A percentile compares a stretch with the other conserved stretches of the same genome.
Evolutionary conservation across 805 yeast species (phyloP).

Genomic region (Lipomyces lipofer): DNA sequence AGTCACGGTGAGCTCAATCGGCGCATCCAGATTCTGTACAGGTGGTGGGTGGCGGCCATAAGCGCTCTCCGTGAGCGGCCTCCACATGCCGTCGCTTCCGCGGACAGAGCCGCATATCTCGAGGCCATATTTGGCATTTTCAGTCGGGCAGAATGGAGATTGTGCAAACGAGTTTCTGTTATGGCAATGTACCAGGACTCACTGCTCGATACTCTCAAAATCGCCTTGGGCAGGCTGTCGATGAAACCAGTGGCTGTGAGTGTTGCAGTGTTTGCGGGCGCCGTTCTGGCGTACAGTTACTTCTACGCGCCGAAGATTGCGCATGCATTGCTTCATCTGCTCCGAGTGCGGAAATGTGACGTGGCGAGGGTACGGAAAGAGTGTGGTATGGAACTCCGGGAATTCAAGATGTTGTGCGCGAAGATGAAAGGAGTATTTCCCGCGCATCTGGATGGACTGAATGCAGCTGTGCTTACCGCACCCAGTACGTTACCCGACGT

Average conservation of each 20-base stretch:
- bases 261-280: conserved; percentile 66
- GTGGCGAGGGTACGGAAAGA: conserved; percentile 34
- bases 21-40: conserved; percentile 36
- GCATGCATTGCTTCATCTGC: conserved; percentile 42
- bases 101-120: conserved; percentile 44
- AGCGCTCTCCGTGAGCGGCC: conserved; percentile 36
- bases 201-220: conserved; percentile 55
- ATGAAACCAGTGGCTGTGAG: conserved; percentile 56
- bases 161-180: conserved; percentile 17
- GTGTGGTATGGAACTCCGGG: conserved; percentile 4
- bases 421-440: conserved; percentile 31
- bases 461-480: conserved; percentile 8
- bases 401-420: neutral
- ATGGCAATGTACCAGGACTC: conserved; percentile 30
- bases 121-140: conserved; percentile 44
- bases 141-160: conserved; percentile 44
- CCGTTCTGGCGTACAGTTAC: conserved; percentile 65
- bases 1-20: conserved; percentile 31
- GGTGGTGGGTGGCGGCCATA: conserved; percentile 45
- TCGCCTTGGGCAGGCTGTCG: conserved; percentile 51
- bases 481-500: conserved; percentile 24
- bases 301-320: conserved; percentile 57
- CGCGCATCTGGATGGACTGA: conserved; percentile 34
- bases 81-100: conserved; percentile 35
- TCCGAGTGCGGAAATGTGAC: conserved; percentile 36